These are phyloP conservation scores for Hypomyces perniciosus DNA, from an alignment of 2,329 filamentous ascomycete species.

Conservation along the genomic window DNA sequence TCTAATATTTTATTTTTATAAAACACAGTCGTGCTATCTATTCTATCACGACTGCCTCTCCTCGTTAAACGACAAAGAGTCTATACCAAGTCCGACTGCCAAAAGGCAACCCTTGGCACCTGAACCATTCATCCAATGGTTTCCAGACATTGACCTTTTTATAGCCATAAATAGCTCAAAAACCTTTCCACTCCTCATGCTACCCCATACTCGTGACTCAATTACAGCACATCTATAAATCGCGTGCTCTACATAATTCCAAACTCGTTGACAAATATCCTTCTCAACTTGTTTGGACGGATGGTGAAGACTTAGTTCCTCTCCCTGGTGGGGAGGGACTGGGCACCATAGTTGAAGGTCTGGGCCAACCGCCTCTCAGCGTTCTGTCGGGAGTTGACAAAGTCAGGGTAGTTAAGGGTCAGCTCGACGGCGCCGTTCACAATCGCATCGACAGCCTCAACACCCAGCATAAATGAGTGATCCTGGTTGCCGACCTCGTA, in stretches of 20 bases:
- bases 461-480: slow-evolving; percentile 95
- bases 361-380: slow-evolving; percentile 39
- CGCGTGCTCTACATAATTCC: slow-evolving; percentile 10
- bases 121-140: slow-evolving; percentile 11
- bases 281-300: not conserved
- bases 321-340: slow-evolving; percentile 24
- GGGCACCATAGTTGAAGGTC: slow-evolving; percentile 32
- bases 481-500: slow-evolving; percentile 98
- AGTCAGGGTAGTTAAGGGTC: slow-evolving; percentile 94
- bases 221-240: slow-evolving; percentile 20
- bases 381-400: slow-evolving; percentile 77
- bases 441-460: slow-evolving; percentile 87
- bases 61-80: slow-evolving; percentile 4
- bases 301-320: slow-evolving; percentile 5
- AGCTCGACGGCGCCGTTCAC: slow-evolving; percentile 84
- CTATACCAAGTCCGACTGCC: slow-evolving; percentile 12
- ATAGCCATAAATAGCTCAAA: slow-evolving; percentile 15
- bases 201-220: slow-evolving; percentile 20
- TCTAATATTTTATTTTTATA: not conserved
- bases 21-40: slow-evolving; percentile 7
- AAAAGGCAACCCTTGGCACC: slow-evolving; percentile 5
- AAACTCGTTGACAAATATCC: not conserved
- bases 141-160: slow-evolving; percentile 21
- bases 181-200: slow-evolving; percentile 17
- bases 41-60: slow-evolving; percentile 7